phyloP scores from a whole-genome alignment of 257 asterid species.

The Gynochthodes officinalis region DNA sequence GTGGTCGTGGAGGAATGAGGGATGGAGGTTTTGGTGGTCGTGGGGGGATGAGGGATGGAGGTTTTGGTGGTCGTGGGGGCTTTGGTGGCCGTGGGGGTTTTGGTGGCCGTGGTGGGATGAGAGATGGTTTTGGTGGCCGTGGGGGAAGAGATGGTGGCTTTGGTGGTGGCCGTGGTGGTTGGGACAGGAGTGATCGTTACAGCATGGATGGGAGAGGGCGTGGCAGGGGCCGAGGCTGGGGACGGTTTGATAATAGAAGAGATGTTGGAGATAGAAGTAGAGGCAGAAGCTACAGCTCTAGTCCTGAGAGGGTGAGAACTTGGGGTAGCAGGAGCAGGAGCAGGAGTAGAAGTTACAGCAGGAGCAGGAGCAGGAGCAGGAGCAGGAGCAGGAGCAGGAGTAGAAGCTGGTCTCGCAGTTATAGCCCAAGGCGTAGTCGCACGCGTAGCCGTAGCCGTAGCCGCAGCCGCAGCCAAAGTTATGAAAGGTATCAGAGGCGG shows the following conservation, averaged over 20 bases:
- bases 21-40: slow-evolving; percentile 54
- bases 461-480: slow-evolving; percentile 44
- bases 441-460: slow-evolving; percentile 48
- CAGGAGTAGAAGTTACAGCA: slow-evolving; percentile 34
- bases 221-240: slow-evolving; percentile 71
- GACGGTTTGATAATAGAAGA: slow-evolving; percentile 67
- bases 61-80: slow-evolving; percentile 53
- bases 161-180: slow-evolving; percentile 53
- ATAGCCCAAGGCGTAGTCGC: slow-evolving; percentile 43
- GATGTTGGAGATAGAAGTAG: slow-evolving; percentile 58
- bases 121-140: slow-evolving; percentile 55
- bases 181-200: slow-evolving; percentile 73
- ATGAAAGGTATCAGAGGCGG: slow-evolving; percentile 55
- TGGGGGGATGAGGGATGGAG: slow-evolving; percentile 69
- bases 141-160: slow-evolving; percentile 55
- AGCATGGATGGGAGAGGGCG: slow-evolving; percentile 63
- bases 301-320: slow-evolving; percentile 77
- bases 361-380: slow-evolving; percentile 43
- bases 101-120: slow-evolving; percentile 51
- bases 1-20: slow-evolving; percentile 37
- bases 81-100: slow-evolving; percentile 60
- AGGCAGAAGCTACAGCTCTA: slow-evolving; percentile 62
- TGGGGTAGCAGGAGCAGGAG: slow-evolving; percentile 68
- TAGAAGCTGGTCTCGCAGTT: slow-evolving; percentile 58
- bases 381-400: slow-evolving; percentile 52